Percentiles rank a stretch among this genome's conserved stretches.
Conservation (phyloP, 1,139 yeast species). For the Insectozyma bohioensis region DNA sequence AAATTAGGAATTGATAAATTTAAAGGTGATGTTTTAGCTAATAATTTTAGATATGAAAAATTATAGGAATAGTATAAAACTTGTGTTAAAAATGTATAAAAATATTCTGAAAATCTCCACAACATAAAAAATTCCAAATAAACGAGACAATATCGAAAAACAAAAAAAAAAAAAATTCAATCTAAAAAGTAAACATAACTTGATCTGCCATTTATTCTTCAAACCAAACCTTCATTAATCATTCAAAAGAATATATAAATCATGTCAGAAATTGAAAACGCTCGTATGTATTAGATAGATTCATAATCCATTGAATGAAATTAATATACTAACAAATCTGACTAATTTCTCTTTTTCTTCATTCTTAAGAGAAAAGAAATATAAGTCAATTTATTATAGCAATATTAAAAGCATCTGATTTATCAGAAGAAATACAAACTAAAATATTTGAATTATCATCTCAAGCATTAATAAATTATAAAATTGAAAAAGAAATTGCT, state of each 20-base stretch:
- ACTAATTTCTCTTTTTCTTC: no score
- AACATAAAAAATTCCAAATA: no score
- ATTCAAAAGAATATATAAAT: neutral
- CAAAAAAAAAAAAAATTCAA: conserved; percentile 1
- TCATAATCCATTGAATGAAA: neutral
- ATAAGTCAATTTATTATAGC: conserved; percentile 32
- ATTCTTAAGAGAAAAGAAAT: no score
- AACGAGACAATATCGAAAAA: no score
- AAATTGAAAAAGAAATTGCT: conserved; percentile 74
- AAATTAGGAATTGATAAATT: conserved; percentile 35
- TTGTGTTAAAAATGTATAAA: no score
- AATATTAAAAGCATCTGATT: conserved; percentile 47
- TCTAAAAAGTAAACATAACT: neutral
- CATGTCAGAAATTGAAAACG: conserved; percentile 10
- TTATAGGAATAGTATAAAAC: conserved; percentile 10
- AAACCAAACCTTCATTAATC: neutral
- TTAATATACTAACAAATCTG: neutral
- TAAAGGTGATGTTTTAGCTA: conserved; percentile 29
- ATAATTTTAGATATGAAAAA: conserved; percentile 24
- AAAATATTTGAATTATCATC: conserved; percentile 58
- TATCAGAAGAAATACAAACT: conserved; percentile 57
- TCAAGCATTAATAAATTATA: conserved; percentile 44
- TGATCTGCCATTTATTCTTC: no score
- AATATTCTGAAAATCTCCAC: no score
- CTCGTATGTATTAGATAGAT: conserved; percentile 9